Evolutionary conservation across 1,284 basidiomycete species (phyloP).

Genomic region (Phlebopus sp.): DNA sequence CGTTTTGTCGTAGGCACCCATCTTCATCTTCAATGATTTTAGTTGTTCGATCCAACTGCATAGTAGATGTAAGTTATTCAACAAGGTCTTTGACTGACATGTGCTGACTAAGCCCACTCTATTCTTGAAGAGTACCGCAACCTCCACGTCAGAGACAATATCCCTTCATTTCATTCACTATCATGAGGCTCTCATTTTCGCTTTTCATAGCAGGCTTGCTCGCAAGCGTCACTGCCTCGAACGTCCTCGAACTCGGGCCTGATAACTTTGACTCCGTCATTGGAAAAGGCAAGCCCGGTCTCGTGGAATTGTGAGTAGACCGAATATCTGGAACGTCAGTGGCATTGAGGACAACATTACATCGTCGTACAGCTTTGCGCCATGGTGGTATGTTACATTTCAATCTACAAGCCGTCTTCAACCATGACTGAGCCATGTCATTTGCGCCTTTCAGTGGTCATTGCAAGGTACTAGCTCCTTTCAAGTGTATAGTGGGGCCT

Average conservation of each 20-base stretch:
- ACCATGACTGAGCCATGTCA: not conserved
- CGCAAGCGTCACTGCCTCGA: slow-evolving; percentile 65
- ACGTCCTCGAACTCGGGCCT: slow-evolving; percentile 75
- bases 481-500: slow-evolving; percentile 9
- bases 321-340: not conserved
- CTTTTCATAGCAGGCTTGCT: slow-evolving; percentile 56
- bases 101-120: slow-evolving; percentile 10
- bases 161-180: slow-evolving; percentile 27
- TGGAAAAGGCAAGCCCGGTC: slow-evolving; percentile 76
- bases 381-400: slow-evolving; percentile 68
- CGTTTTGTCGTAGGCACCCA: no score
- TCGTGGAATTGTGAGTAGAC: slow-evolving; percentile 84
- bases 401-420: not conserved
- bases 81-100: no score
- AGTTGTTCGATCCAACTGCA: not conserved
- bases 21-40: no score
- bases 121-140: not conserved
- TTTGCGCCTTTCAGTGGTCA: slow-evolving; percentile 55
- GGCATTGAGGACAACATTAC: slow-evolving; percentile 1
- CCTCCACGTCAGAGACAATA: slow-evolving; percentile 28
- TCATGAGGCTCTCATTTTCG: slow-evolving; percentile 62
- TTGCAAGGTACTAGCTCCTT: slow-evolving; percentile 62
- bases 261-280: slow-evolving; percentile 75
- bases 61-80: no score
- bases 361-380: slow-evolving; percentile 59